Evolutionary conservation across 108 stramenopile genomes (phyloP).

Genomic region (Phaeodactylum tricornutum): DNA sequence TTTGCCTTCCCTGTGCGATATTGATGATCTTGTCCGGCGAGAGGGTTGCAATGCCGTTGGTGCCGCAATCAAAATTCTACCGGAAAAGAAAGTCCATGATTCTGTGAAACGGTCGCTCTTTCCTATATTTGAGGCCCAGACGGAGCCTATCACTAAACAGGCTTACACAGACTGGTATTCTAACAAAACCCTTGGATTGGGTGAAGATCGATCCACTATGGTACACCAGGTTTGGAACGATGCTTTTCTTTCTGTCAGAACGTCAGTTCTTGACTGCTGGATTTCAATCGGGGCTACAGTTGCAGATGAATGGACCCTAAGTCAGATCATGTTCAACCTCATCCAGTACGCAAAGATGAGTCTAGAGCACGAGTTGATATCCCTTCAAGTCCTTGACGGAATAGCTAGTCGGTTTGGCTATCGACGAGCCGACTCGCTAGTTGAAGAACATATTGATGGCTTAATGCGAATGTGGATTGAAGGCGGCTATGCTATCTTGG

Average conservation of each 20-base stretch:
- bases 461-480: conserved; percentile 41
- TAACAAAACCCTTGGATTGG: neutral
- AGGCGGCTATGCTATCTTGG: conserved; percentile 8
- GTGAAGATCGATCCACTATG: neutral
- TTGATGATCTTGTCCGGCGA: conserved; percentile 11
- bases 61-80: conserved; percentile 1
- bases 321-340: conserved; percentile 38
- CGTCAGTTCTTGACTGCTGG: conserved; percentile 32
- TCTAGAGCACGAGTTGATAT: conserved; percentile 30
- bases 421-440: conserved; percentile 24
- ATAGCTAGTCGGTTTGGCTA: conserved; percentile 42
- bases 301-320: conserved; percentile 13
- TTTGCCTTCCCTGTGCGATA: conserved; percentile 13
- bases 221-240: conserved; percentile 14
- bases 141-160: conserved; percentile 4
- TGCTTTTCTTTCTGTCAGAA: conserved; percentile 33
- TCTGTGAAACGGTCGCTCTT: conserved; percentile 9
- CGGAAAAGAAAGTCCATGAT: conserved; percentile 9
- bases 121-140: conserved; percentile 4
- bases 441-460: conserved; percentile 25
- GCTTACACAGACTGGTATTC: conserved; percentile 7
- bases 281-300: conserved; percentile 44
- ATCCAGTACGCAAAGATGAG: conserved; percentile 22
- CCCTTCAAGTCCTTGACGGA: conserved; percentile 40
- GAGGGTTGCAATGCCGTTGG: conserved; percentile 13